A percentile compares a stretch with the other conserved stretches of the same genome.
phyloP scores from a whole-genome alignment of 345 rosid species.

The Balakata baccata region DNA sequence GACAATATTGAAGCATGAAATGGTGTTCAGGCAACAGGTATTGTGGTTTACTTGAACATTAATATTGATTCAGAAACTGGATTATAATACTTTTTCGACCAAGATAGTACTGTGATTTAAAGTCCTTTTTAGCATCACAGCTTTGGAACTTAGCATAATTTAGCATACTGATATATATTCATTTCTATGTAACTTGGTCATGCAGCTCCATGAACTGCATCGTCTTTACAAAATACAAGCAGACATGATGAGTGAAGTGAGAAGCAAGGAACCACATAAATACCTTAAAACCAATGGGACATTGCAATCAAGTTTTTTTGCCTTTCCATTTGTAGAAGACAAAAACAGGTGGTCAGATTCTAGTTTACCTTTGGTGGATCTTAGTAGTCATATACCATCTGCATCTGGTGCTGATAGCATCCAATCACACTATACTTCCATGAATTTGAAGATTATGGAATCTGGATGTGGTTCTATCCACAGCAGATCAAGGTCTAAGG shows the following conservation, averaged over 20 bases:
- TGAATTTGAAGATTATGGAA: conserved; percentile 37
- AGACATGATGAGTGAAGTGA: conserved; percentile 71
- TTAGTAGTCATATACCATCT: conserved; percentile 18
- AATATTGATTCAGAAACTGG: neutral
- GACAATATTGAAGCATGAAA: conserved; percentile 69
- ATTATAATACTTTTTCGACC: neutral
- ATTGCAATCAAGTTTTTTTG: conserved; percentile 29
- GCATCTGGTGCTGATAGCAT: conserved; percentile 39
- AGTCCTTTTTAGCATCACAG: neutral
- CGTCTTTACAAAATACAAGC: conserved; percentile 63
- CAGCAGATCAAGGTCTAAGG: conserved; percentile 30
- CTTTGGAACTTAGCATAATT: neutral
- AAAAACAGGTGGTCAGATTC: conserved; percentile 15
- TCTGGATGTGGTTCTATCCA: conserved; percentile 31
- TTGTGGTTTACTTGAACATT: conserved; percentile 9
- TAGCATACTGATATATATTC: conserved; percentile 18
- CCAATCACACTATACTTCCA: conserved; percentile 34
- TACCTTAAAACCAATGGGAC: conserved; percentile 26
- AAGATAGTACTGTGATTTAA: neutral
- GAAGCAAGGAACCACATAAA: conserved; percentile 38
- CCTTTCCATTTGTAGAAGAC: conserved; percentile 28
- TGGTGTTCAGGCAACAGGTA: conserved; percentile 72
- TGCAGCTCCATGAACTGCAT: conserved; percentile 68
- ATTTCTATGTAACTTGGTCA: conserved; percentile 4
- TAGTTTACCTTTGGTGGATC: conserved; percentile 15